Evolutionary conservation across 1,284 basidiomycete genomes (phyloP), one percentile per base, ranked within the genome.

Genomic region (Puccinia triticina): DNA sequence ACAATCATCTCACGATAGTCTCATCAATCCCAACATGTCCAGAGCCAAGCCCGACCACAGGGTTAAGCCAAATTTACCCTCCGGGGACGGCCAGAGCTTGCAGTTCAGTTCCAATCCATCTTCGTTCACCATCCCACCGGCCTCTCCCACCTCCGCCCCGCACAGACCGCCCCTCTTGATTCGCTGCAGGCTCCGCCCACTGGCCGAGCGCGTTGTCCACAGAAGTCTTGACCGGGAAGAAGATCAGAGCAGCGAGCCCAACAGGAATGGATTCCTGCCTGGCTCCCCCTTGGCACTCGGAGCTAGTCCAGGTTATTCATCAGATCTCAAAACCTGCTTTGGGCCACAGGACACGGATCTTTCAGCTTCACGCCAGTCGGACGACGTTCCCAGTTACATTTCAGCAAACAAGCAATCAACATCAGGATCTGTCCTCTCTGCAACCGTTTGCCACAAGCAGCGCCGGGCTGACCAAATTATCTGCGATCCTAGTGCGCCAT

Each of bases 121-220:
- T 34, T 73, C 71, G 11, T 34, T 23, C 46, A 26, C 23, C 5
- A 34, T 23, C 18, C 12, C 71, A 55, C 11, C 43, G 3, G n/a
- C 34, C 23, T 21, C 12, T 50, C n/a, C n/a, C n/a, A 73, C 40
- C 46, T 29, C 50, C 34, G 4, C 48, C 1, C 48, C 32, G 2
- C n/a, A 55, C 3, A 73, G 71, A 32, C 29, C 48, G 8, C 71
- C 71, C 32, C 4, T 55, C 1, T 50, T 73, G 50, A 32, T 73
- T 29, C 71, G 71, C 26, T 73, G 71, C 29, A 73, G 32, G 18
- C 71, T 73, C 21, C 46, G 71, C 29, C 71, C 71, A 8, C 29
- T 73, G 40, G 37, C 66, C 37, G 34, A 69, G 66, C 66, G 66
- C 43, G 18, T 26, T 14, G 43, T 69, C 10, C 37, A 69, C 26